Evolutionary conservation across 2,329 filamentous ascomycete species (phyloP).

Genomic region (Peltaster fructicola): DNA sequence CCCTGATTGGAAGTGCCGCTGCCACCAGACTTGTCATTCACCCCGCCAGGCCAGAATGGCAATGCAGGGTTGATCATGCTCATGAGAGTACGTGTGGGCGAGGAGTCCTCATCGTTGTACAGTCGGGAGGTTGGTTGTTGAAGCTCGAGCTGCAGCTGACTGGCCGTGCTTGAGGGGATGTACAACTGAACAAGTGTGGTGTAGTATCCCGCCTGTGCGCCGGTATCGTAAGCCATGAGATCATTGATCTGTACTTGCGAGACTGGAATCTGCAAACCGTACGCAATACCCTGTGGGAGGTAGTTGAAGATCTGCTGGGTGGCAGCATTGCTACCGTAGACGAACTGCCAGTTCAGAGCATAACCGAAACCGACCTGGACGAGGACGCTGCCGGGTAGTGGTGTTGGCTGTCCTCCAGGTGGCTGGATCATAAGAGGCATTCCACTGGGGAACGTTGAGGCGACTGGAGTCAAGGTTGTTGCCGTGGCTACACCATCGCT

Average conservation of each 20-base stretch:
- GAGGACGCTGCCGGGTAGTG: slow-evolving; percentile 40
- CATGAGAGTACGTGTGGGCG: slow-evolving; percentile 46
- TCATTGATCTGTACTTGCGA: slow-evolving; percentile 47
- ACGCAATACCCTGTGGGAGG: slow-evolving; percentile 52
- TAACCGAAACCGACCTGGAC: slow-evolving; percentile 76
- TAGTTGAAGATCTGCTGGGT: slow-evolving; percentile 72
- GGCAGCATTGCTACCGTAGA: slow-evolving; percentile 51
- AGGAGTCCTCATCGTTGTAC: slow-evolving; percentile 49
- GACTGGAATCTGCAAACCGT: slow-evolving; percentile 36
- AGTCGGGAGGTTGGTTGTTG: slow-evolving; percentile 53
- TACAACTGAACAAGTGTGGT: slow-evolving; percentile 52
- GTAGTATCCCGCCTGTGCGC: slow-evolving; percentile 51
- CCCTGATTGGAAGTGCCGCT: slow-evolving; percentile 23
- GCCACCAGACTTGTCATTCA: slow-evolving; percentile 23
- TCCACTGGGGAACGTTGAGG: slow-evolving; percentile 39
- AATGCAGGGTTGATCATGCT: slow-evolving; percentile 71
- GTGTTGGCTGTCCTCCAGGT: slow-evolving; percentile 35
- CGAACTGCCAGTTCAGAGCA: slow-evolving; percentile 68
- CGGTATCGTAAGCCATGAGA: slow-evolving; percentile 62
- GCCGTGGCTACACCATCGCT: slow-evolving; percentile 4
- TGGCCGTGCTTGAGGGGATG: slow-evolving; percentile 26
- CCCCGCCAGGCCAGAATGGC: slow-evolving; percentile 39
- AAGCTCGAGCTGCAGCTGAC: slow-evolving; percentile 50
- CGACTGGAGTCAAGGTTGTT: slow-evolving; percentile 19
- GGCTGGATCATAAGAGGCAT: slow-evolving; percentile 65